Conservation (phyloP, 2,329 filamentous ascomycete genomes). For the Dothideomycetes sp. region DNA sequence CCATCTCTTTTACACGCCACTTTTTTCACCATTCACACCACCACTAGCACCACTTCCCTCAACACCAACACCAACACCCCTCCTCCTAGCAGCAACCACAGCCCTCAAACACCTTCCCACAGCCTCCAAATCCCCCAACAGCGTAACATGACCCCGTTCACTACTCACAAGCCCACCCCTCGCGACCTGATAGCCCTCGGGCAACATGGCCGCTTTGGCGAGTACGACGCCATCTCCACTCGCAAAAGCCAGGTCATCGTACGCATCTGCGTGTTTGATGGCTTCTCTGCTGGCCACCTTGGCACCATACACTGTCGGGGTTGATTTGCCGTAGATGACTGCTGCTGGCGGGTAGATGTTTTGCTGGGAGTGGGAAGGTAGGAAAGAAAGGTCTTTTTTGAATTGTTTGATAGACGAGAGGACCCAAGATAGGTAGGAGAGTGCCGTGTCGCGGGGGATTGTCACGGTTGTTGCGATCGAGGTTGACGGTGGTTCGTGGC, state of each 20-base stretch:
- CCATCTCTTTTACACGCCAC: too few relatives aligned
- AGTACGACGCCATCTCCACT: constrained; percentile 85
- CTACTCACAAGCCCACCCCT: constrained; percentile 67
- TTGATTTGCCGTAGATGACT: constrained; percentile 77
- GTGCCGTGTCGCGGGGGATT: constrained; percentile 45
- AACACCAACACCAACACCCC: constrained; percentile 65
- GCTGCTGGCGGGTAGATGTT: constrained; percentile 76
- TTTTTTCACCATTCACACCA: too few relatives aligned
- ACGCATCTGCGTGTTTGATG: constrained; percentile 67
- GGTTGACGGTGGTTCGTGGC: constrained; percentile 15
- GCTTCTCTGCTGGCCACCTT: constrained; percentile 63
- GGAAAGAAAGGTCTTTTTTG: constrained; percentile 63
- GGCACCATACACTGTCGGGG: constrained; percentile 75
- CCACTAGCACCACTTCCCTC: too few relatives aligned
- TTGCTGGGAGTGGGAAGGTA: constrained; percentile 46
- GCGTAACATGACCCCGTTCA: constrained; percentile 76
- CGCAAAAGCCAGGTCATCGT: constrained; percentile 79
- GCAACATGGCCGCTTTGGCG: constrained; percentile 76
- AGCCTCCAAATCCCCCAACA: constrained; percentile 75
- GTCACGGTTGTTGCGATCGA: constrained; percentile 36
- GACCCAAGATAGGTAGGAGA: constrained; percentile 65
- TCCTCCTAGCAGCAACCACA: constrained; percentile 55
- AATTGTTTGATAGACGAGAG: constrained; percentile 64
- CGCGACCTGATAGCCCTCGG: constrained; percentile 65
- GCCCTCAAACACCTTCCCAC: constrained; percentile 67